Conservation (phyloP, 1,284 basidiomycete species). For the Exobasidium rhododendri region DNA sequence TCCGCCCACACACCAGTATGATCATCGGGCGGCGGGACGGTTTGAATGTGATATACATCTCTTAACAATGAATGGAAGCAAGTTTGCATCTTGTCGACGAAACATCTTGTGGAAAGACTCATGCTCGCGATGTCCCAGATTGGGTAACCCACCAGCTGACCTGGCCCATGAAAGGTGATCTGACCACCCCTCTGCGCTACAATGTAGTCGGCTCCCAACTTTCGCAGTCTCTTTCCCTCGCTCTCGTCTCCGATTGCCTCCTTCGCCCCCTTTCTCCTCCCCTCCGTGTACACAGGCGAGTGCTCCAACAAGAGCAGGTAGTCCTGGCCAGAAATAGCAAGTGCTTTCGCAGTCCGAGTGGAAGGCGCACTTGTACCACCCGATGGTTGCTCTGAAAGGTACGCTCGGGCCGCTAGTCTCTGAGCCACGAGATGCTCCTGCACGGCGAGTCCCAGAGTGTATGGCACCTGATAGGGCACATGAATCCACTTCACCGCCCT, state of each 20-base stretch:
- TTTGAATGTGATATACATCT: conserved; percentile 41
- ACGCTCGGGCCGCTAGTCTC: conserved; percentile 28
- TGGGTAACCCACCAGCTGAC: conserved; percentile 93
- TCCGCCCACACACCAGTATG: conserved; percentile 52
- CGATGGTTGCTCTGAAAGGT: conserved; percentile 64
- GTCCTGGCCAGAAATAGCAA: conserved; percentile 56
- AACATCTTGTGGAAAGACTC: conserved; percentile 63
- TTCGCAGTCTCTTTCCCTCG: conserved; percentile 68
- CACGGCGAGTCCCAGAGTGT: conserved; percentile 39
- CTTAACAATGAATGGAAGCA: conserved; percentile 64
- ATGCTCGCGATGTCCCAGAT: conserved; percentile 73
- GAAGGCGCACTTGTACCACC: conserved; percentile 65
- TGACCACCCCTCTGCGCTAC: conserved; percentile 82
- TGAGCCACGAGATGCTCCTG: conserved; percentile 47
- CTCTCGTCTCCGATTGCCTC: conserved; percentile 41
- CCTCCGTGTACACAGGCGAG: conserved; percentile 88
- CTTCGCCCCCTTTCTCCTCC: conserved; percentile 68
- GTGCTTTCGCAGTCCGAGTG: conserved; percentile 33
- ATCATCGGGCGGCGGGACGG: conserved; percentile 30
- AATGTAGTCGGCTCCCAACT: conserved; percentile 82
- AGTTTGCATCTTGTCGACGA: conserved; percentile 70
- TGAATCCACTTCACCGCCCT: conserved; percentile 17
- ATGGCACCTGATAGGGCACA: conserved; percentile 49
- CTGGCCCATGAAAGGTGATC: conserved; percentile 95
- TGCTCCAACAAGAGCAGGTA: conserved; percentile 66